A percentile compares a stretch with the other conserved stretches of the same genome.
Evolutionary conservation across 306 rosid genomes (phyloP).

Genomic region (Medicago truncatula): DNA sequence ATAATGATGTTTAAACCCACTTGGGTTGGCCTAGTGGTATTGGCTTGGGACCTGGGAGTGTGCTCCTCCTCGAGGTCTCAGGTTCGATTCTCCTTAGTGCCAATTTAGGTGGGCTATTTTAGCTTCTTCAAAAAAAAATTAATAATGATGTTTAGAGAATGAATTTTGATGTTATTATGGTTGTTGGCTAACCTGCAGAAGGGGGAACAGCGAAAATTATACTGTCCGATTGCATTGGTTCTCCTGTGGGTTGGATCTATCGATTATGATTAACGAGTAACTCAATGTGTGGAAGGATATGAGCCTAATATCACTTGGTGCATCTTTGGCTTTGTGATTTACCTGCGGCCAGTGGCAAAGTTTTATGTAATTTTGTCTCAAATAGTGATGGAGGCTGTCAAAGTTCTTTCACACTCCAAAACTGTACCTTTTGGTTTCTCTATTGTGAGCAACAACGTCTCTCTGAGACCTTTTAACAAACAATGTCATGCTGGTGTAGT

Average conservation of each 20-base stretch:
- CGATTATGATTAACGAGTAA: constrained; percentile 30
- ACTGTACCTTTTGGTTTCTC: constrained; percentile 50
- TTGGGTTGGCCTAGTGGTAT: too few relatives aligned
- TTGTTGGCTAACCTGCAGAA: constrained; percentile 36
- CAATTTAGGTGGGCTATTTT: too few relatives aligned
- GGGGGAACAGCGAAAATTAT: constrained; percentile 1
- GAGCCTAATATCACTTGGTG: constrained; percentile 6
- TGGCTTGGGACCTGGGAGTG: too few relatives aligned
- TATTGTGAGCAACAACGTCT: constrained; percentile 46
- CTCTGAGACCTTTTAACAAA: constrained; percentile 66
- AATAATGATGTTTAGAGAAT: constrained; percentile 6
- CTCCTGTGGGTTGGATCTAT: constrained; percentile 24
- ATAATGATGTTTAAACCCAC: neutral
- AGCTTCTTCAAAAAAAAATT: too few relatives aligned
- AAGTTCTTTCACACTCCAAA: constrained; percentile 57
- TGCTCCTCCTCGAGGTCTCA: too few relatives aligned
- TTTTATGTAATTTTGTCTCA: constrained; percentile 2
- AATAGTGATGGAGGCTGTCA: constrained; percentile 65
- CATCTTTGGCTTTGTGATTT: neutral
- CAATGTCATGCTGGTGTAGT: constrained; percentile 41
- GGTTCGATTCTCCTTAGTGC: too few relatives aligned
- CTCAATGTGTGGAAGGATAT: constrained; percentile 28
- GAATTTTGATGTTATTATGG: constrained; percentile 36
- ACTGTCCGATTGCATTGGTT: constrained; percentile 4
- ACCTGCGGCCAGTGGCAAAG: neutral